phyloP scores from a whole-genome alignment of 768 basidiomycete genomes.

The Amyloporia xantha region DNA sequence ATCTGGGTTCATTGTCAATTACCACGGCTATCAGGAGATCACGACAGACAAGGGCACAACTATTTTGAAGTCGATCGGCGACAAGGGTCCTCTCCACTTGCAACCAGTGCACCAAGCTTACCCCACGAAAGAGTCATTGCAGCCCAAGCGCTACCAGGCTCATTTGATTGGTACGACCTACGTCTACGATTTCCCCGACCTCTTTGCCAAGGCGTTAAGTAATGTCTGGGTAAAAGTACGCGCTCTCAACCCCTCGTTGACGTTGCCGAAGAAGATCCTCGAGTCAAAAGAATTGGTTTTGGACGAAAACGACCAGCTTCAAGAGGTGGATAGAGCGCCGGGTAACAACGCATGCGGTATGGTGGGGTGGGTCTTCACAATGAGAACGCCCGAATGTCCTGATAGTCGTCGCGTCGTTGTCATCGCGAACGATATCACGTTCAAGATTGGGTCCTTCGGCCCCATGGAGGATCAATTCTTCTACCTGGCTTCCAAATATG shows the following conservation, averaged over 20 bases:
- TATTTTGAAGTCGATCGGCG: slow-evolving; percentile 96
- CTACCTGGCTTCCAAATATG: slow-evolving; percentile 89
- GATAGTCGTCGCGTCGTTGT: slow-evolving; percentile 82
- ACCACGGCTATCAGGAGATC: slow-evolving; percentile 97
- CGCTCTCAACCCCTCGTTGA: slow-evolving; percentile 54
- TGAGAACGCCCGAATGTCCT: slow-evolving; percentile 89
- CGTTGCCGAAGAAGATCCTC: slow-evolving; percentile 70
- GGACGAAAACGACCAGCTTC: slow-evolving; percentile 87
- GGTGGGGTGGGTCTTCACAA: slow-evolving; percentile 95
- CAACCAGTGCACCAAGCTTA: slow-evolving; percentile 92
- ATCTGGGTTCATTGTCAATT: slow-evolving; percentile 98
- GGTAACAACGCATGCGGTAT: slow-evolving; percentile 96
- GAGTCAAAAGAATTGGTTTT: slow-evolving; percentile 87
- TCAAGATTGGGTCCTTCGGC: slow-evolving; percentile 97
- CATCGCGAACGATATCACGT: slow-evolving; percentile 97
- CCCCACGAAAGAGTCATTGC: slow-evolving; percentile 95
- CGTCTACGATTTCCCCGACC: slow-evolving; percentile 98
- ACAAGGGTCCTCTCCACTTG: slow-evolving; percentile 93
- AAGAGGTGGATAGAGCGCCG: slow-evolving; percentile 86
- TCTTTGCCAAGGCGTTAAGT: slow-evolving; percentile 95
- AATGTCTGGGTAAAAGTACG: slow-evolving; percentile 84
- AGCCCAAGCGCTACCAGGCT: slow-evolving; percentile 98
- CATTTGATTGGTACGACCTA: slow-evolving; percentile 98
- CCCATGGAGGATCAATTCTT: slow-evolving; percentile 96
- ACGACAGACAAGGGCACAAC: slow-evolving; percentile 91